Evolutionary conservation across 2,329 filamentous ascomycete genomes (phyloP).

Genomic region (Aureobasidium sp.): DNA sequence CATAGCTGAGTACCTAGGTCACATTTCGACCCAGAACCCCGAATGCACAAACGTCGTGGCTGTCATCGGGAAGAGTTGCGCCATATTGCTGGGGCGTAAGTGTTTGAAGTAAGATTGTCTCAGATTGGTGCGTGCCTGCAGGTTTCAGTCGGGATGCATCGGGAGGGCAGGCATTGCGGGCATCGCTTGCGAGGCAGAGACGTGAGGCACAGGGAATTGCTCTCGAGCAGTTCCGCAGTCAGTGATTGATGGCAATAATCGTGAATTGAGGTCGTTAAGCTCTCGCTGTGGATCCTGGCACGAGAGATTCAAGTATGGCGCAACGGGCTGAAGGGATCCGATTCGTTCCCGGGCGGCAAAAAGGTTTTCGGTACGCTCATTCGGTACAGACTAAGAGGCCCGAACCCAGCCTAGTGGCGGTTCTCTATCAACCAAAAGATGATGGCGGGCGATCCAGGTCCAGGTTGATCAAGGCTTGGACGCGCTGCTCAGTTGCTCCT

Average conservation of each 20-base stretch:
- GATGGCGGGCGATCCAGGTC: conserved; percentile 14
- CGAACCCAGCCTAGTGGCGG: conserved; percentile 16
- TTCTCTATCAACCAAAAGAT: conserved; percentile 15
- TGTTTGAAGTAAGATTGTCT: conserved; percentile 13
- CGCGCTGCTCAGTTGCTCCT: conserved; percentile 9
- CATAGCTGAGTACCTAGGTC: background rate
- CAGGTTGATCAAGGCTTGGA: conserved; percentile 11
- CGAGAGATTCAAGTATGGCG: conserved; percentile 7
- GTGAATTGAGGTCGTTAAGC: background rate
- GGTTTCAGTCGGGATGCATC: conserved; percentile 11
- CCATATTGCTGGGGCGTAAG: conserved; percentile 4
- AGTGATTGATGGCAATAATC: background rate
- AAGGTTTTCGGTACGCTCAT: conserved; percentile 15
- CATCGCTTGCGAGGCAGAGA: background rate
- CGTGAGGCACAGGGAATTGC: background rate
- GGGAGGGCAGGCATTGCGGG: background rate
- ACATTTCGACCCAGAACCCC: background rate
- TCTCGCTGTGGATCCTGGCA: conserved; percentile 1
- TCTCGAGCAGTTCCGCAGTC: background rate
- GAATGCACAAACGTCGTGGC: conserved; percentile 6
- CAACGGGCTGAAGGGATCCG: conserved; percentile 11
- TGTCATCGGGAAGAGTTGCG: conserved; percentile 9
- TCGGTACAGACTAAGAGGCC: conserved; percentile 15
- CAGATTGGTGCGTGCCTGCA: conserved; percentile 11
- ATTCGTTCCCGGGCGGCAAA: conserved; percentile 15